phyloP scores from a whole-genome alignment of 768 basidiomycete genomes.

The Thelephora ganbajun region DNA sequence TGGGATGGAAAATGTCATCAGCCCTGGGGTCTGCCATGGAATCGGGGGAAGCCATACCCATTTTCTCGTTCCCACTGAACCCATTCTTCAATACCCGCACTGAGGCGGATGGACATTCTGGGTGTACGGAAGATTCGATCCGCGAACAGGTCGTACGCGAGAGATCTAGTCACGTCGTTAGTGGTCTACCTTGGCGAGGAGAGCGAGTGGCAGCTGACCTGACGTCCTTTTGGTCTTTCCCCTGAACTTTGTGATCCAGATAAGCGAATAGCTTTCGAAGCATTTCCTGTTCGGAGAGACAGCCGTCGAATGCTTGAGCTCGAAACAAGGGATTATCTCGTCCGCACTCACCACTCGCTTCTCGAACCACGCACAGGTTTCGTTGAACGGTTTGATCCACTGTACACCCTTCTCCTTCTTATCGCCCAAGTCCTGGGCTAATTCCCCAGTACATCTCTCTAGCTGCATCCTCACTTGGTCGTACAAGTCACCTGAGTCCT shows the following conservation, averaged over 20 bases:
- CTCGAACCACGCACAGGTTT: conserved; percentile 50
- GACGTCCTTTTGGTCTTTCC: conserved; percentile 26
- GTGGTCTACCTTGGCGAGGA: background rate
- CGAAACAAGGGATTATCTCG: conserved; percentile 1
- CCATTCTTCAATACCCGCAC: conserved; percentile 34
- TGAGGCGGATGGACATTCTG: conserved; percentile 28
- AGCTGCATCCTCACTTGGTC: conserved; percentile 43
- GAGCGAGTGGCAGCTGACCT: conserved; percentile 1
- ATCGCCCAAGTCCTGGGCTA: conserved; percentile 25
- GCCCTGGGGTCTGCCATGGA: too few relatives aligned
- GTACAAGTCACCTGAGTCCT: conserved; percentile 45
- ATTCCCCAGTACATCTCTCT: conserved; percentile 32
- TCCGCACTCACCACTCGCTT: conserved; percentile 40
- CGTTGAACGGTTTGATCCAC: conserved; percentile 49
- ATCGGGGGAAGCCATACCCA: conserved; percentile 11
- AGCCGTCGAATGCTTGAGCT: too few relatives aligned
- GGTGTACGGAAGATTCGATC: conserved; percentile 35
- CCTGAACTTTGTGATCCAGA: conserved; percentile 49
- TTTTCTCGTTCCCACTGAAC: conserved; percentile 37
- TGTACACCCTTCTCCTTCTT: conserved; percentile 19
- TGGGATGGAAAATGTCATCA: conserved; percentile 9
- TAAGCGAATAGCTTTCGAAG: conserved; percentile 54
- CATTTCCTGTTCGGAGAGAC: conserved; percentile 27
- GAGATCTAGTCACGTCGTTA: conserved; percentile 17
- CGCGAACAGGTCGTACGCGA: conserved; percentile 44